These are phyloP conservation scores for Candida patagonica DNA, from an alignment of 805 yeast genomes.

Conservation along the genomic window DNA sequence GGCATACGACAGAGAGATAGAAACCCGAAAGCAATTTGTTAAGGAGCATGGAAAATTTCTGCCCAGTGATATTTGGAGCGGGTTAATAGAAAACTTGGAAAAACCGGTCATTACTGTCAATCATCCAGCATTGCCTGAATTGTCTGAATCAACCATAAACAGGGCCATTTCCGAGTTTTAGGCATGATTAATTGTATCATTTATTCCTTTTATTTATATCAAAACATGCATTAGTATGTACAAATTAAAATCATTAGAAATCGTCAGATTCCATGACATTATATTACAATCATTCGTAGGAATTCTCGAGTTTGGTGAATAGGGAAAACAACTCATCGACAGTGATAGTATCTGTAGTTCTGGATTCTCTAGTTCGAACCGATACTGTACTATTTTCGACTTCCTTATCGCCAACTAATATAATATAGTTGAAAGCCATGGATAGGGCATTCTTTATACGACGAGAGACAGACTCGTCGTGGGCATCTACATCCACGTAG, in stretches of 20 bases:
- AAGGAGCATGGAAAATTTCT: slow-evolving; percentile 42
- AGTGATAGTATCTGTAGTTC: slow-evolving; percentile 35
- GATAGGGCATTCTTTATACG: slow-evolving; percentile 70
- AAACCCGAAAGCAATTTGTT: slow-evolving; percentile 36
- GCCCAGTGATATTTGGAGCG: slow-evolving; percentile 47
- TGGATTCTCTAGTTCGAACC: slow-evolving; percentile 48
- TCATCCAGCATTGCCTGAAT: slow-evolving; percentile 14
- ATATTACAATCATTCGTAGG: slow-evolving; percentile 28
- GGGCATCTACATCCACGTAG: slow-evolving; percentile 64
- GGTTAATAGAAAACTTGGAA: slow-evolving; percentile 29
- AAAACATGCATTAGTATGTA: slow-evolving; percentile 1
- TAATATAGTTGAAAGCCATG: slow-evolving; percentile 67
- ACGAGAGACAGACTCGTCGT: slow-evolving; percentile 70
- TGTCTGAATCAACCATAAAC: slow-evolving; percentile 12
- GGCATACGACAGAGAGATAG: slow-evolving; percentile 37
- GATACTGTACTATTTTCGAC: slow-evolving; percentile 49
- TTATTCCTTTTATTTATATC: too few relatives aligned
- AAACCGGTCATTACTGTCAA: slow-evolving; percentile 18
- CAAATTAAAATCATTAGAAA: slow-evolving; percentile 6
- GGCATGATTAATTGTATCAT: slow-evolving; percentile 1
- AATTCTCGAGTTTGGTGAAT: slow-evolving; percentile 48
- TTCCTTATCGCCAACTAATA: slow-evolving; percentile 87
- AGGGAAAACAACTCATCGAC: slow-evolving; percentile 41
- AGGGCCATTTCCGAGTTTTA: slow-evolving; percentile 11
- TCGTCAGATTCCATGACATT: neutral